Evolutionary conservation across 1,139 yeast species (phyloP).

Genomic region (Diutina neorugosa): DNA sequence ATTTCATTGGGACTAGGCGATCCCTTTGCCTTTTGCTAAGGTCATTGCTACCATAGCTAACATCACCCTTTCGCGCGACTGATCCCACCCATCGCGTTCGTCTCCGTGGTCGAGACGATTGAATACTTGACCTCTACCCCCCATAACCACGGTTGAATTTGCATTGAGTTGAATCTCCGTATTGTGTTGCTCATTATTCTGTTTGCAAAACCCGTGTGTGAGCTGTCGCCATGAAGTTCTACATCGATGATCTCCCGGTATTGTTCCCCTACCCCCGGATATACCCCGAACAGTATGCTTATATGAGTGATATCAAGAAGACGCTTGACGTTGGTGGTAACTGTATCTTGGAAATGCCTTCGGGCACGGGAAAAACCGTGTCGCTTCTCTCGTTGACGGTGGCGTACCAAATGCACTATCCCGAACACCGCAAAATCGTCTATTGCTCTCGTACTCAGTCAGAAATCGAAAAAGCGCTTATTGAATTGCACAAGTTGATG

Average conservation of each 20-base stretch:
- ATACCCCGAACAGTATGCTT: conserved; percentile 95
- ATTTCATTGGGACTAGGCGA: too few relatives aligned
- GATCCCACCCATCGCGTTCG: too few relatives aligned
- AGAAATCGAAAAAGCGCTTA: conserved; percentile 92
- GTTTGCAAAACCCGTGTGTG: neutral
- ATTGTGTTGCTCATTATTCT: neutral
- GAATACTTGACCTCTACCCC: neutral
- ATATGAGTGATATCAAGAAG: conserved; percentile 90
- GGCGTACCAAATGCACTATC: conserved; percentile 91
- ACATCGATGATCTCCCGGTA: conserved; percentile 89
- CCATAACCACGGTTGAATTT: neutral
- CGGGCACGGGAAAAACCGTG: conserved; percentile 98
- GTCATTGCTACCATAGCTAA: too few relatives aligned
- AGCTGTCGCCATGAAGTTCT: conserved; percentile 42
- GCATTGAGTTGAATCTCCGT: neutral
- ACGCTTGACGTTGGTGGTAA: conserved; percentile 97
- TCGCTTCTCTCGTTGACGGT: conserved; percentile 82
- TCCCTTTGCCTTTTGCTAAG: too few relatives aligned
- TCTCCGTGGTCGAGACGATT: too few relatives aligned
- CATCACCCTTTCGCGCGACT: too few relatives aligned
- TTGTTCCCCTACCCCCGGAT: conserved; percentile 95
- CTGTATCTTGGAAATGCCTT: conserved; percentile 96
- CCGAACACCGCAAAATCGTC: conserved; percentile 86
- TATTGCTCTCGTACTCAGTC: conserved; percentile 99
- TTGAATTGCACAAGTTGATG: conserved; percentile 87